These are phyloP conservation scores for Neofusicoccum sp. DNA, from an alignment of 2,329 filamentous ascomycete genomes.

Conservation along the genomic window DNA sequence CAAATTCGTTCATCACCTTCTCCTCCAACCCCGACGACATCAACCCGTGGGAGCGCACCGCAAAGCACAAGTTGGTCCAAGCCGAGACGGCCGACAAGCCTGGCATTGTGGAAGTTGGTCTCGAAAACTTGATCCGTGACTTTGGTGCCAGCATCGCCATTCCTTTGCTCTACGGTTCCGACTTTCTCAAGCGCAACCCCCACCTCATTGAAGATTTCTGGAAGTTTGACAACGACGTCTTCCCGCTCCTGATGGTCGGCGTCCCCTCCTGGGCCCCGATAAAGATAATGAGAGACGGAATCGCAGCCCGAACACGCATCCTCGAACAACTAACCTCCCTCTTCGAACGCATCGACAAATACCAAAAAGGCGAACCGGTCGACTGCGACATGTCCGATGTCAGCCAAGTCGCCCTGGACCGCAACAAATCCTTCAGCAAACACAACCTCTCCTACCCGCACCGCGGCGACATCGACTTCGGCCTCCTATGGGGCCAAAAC, in stretches of 20 bases:
- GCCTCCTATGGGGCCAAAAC: conserved; percentile 55
- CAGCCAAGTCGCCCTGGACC: conserved; percentile 32
- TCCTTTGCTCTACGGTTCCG: conserved; percentile 37
- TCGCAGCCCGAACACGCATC: conserved; percentile 36
- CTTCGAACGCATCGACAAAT: conserved; percentile 26
- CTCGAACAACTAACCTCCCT: conserved; percentile 29
- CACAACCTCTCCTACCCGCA: conserved; percentile 27
- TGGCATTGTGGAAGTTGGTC: conserved; percentile 3
- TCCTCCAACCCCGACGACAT: neutral
- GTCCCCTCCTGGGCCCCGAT: conserved; percentile 53
- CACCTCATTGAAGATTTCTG: conserved; percentile 53
- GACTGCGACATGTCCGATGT: conserved; percentile 37
- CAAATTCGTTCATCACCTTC: neutral
- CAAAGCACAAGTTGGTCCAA: neutral
- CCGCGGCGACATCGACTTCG: conserved; percentile 33
- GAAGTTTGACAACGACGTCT: conserved; percentile 51
- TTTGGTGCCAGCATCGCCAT: conserved; percentile 19
- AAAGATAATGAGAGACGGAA: conserved; percentile 48
- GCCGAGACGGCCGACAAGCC: neutral
- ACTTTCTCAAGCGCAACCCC: conserved; percentile 54
- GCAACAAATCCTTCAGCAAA: conserved; percentile 30
- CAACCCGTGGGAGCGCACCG: neutral
- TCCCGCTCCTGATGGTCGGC: conserved; percentile 49
- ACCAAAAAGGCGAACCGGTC: conserved; percentile 30
- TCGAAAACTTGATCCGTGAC: conserved; percentile 17